A percentile compares a stretch with the other conserved stretches of the same genome.
These are phyloP conservation scores for Candida tropicalis DNA, from an alignment of 1,139 yeast species.

Conservation along the genomic window DNA sequence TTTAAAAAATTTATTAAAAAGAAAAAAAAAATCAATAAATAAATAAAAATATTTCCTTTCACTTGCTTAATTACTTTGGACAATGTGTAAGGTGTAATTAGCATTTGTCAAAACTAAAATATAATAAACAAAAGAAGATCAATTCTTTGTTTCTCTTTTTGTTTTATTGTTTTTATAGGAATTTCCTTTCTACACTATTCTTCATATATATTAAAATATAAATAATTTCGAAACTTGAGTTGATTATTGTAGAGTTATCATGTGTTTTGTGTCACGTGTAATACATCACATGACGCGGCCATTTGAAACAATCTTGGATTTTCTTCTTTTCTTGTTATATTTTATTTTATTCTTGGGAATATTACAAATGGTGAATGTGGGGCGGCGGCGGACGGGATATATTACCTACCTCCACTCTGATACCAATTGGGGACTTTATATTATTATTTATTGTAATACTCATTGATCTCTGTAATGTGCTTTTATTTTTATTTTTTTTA, in stretches of 20 bases:
- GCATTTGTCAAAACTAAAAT: conserved; percentile 1
- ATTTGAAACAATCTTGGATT: no score
- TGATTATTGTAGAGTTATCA: no score
- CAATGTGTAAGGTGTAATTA: conserved; percentile 3
- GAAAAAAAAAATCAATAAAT: neutral
- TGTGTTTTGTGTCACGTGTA: neutral
- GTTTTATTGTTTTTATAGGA: neutral
- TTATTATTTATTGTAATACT: no score
- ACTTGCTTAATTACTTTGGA: conserved; percentile 2
- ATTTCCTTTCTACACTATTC: neutral
- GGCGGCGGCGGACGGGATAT: no score
- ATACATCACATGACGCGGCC: neutral
- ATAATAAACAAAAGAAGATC: neutral
- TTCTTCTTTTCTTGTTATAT: neutral
- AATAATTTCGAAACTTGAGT: neutral
- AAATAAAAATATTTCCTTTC: neutral
- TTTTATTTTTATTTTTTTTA: no score
- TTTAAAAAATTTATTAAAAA: no score
- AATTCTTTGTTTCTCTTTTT: neutral
- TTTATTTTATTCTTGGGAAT: neutral
- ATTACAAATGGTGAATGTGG: no score
- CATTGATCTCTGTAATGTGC: no score
- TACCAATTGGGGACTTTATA: no score
- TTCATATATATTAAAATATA: conserved; percentile 1
- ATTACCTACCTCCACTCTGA: no score